Evolutionary conservation across 2,329 filamentous ascomycete genomes (phyloP).

Genomic region (Monascus ruber): DNA sequence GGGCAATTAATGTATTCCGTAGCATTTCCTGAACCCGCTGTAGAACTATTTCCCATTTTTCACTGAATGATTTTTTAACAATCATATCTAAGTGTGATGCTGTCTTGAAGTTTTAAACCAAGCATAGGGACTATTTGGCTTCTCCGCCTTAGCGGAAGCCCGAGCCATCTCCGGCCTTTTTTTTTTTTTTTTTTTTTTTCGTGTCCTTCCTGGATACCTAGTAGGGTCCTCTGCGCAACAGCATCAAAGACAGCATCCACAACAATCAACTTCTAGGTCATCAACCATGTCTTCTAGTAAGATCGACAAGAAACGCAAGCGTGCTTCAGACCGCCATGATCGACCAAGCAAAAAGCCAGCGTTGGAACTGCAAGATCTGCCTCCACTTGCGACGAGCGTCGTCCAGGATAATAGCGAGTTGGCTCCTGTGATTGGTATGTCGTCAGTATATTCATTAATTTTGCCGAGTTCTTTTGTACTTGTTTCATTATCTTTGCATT

Average conservation of each 20-base stretch:
- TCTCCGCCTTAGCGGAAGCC: conserved; percentile 1
- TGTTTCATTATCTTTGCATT: not conserved
- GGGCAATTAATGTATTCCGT: too few relatives aligned
- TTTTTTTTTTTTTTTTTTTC: not conserved
- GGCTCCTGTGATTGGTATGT: conserved; percentile 40
- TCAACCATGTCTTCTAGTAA: conserved; percentile 22
- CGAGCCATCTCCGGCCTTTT: not conserved
- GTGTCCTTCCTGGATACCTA: too few relatives aligned
- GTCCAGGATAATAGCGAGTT: conserved; percentile 37
- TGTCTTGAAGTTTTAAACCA: not conserved
- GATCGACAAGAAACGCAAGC: conserved; percentile 42
- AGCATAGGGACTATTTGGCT: not conserved
- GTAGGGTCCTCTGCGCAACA: not conserved
- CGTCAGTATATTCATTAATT: not conserved
- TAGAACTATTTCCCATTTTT: conserved; percentile 11
- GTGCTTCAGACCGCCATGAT: conserved; percentile 32
- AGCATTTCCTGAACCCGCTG: too few relatives aligned
- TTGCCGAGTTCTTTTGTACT: not conserved
- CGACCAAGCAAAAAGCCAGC: conserved; percentile 40
- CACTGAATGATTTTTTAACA: conserved; percentile 8
- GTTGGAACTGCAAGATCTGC: conserved; percentile 22
- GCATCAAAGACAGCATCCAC: not conserved
- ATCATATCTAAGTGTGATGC: not conserved
- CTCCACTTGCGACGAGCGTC: conserved; percentile 34
- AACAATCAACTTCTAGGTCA: not conserved